These are phyloP conservation scores for Ceratobasidium sp. DNA, from an alignment of 1,284 basidiomycete species.

Conservation along the genomic window DNA sequence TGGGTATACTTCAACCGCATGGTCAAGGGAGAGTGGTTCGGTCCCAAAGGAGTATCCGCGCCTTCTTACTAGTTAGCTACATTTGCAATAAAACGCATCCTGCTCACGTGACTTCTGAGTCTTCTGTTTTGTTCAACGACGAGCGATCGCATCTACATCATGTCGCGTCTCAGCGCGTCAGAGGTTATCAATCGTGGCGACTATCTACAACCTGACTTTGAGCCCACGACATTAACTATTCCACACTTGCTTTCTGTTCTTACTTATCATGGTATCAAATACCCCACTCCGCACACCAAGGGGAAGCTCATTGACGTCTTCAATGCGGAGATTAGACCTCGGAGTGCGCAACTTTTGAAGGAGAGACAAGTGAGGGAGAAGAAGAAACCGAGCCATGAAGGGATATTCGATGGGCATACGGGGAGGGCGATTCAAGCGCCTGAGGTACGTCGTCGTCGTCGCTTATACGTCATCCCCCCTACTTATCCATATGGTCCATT, in stretches of 20 bases:
- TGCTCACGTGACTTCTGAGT: slow-evolving; percentile 35
- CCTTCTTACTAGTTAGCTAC: slow-evolving; percentile 37
- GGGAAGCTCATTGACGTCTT: slow-evolving; percentile 86
- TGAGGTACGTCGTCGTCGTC: slow-evolving; percentile 35
- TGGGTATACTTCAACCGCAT: slow-evolving; percentile 88
- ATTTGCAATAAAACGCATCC: slow-evolving; percentile 38
- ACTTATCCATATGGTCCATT: slow-evolving; percentile 6
- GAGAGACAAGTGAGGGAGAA: slow-evolving; percentile 75
- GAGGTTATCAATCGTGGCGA: slow-evolving; percentile 79
- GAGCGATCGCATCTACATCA: slow-evolving; percentile 55
- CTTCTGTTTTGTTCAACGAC: slow-evolving; percentile 46
- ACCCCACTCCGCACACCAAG: slow-evolving; percentile 86
- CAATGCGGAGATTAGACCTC: slow-evolving; percentile 79
- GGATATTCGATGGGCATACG: slow-evolving; percentile 82
- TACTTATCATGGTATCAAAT: slow-evolving; percentile 83
- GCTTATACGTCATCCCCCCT: neutral
- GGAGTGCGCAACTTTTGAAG: slow-evolving; percentile 71
- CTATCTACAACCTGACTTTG: slow-evolving; percentile 89
- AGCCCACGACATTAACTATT: slow-evolving; percentile 82
- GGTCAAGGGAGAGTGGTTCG: slow-evolving; percentile 69
- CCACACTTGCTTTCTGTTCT: slow-evolving; percentile 86
- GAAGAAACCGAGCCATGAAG: slow-evolving; percentile 80
- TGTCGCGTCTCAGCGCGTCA: slow-evolving; percentile 79
- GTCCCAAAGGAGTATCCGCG: slow-evolving; percentile 49
- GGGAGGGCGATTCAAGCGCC: slow-evolving; percentile 59